Evolutionary conservation across 495 filamentous ascomycete species (phyloP), one percentile per base, ranked within the genome.

Genomic region (Pyrenula massariospora): DNA sequence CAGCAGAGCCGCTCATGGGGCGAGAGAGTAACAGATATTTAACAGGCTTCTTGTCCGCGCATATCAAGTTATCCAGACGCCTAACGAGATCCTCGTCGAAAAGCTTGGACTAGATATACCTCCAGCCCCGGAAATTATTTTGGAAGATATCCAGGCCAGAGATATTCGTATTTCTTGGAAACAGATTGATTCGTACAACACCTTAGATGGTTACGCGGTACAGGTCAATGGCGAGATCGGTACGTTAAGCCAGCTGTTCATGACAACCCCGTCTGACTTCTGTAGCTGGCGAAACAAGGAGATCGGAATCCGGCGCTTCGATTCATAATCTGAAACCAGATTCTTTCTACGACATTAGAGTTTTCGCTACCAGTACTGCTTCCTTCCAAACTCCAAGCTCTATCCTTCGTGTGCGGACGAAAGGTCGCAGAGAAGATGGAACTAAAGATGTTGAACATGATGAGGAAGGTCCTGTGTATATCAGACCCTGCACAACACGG

Each of bases 31-130:
- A 42, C 15, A 5, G 15, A 8, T 15, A 8, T 15, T 42, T 15
- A 42, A 42, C 56, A 92, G 89, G 90, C 80, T 95, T 54, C 73
- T 86, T 11, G 84, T 85, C 62, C 85, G 91, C 56, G 85, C 87
- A 53, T 91, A 86, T 70, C 85, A 89, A 63, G 89, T 95, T 22
- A 78, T 95, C 36, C 83, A 88, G 66, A 95, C 90, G 54, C 88
- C 93, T 10, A 89, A 96, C 31, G 87, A 92, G 52, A 84, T 94
- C 48, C 80, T 98, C 36, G 89, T 96, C 57, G 84, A 84, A 61
- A 84, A 96, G 36, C 80, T 98, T 21, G 93, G 93, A 25, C 83
- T 96, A 59, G 94, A 98, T 61, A 88, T 96, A 21, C 93, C 93
- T 54, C 83, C 89, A 53, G 82, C 90, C 21, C 93, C 93, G 22